phyloP scores from a whole-genome alignment of 225 moss, liverwort and hornwort genomes.

The Physcomitrellopsis africana region DNA sequence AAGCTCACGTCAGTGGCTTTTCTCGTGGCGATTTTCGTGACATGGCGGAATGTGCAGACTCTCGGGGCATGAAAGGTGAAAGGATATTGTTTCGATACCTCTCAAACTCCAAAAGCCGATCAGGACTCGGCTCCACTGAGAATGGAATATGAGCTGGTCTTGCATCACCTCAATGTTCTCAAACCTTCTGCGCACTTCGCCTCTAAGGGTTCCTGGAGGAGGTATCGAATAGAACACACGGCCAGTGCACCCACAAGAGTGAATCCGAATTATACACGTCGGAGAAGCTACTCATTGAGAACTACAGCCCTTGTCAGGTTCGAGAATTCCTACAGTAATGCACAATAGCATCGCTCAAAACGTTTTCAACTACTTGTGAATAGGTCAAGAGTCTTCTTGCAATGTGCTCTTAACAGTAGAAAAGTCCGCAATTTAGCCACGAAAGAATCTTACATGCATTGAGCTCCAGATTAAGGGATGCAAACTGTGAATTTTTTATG shows the following conservation, averaged over 20 bases:
- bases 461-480: too few species aligned
- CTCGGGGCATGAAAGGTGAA: conserved; percentile 25
- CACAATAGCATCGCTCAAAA: background rate
- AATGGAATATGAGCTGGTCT: too few species aligned
- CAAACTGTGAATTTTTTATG: too few species aligned
- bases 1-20: conserved; percentile 36
- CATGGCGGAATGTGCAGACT: conserved; percentile 35
- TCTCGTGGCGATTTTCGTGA: conserved; percentile 27
- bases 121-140: background rate
- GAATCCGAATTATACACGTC: too few species aligned
- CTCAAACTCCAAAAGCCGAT: background rate
- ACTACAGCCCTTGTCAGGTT: background rate
- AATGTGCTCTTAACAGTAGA: conserved; percentile 22
- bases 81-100: background rate
- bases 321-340: too few species aligned
- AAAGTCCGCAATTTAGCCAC: conserved; percentile 8
- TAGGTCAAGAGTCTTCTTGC: background rate
- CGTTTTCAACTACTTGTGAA: background rate
- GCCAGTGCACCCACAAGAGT: too few species aligned
- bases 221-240: too few species aligned
- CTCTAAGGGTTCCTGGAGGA: too few species aligned
- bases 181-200: too few species aligned
- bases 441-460: conserved; percentile 3
- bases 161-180: too few species aligned
- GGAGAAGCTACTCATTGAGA: background rate